Conservation (phyloP, 257 asterid genomes). For the Craterostigma plantagineum region DNA sequence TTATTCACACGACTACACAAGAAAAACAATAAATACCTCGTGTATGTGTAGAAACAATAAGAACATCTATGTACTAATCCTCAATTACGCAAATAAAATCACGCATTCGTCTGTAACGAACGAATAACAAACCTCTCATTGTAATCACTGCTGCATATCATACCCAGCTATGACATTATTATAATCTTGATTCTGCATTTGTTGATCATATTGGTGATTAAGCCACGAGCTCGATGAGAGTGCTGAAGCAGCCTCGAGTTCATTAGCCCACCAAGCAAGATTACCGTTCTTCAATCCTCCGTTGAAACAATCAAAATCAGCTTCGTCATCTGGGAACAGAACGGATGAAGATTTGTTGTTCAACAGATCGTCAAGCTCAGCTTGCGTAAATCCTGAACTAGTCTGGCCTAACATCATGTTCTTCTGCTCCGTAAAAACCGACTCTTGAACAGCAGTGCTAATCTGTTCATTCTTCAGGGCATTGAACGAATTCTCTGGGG, state of each 20-base stretch:
- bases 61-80: too few species aligned
- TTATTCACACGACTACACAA: too few species aligned
- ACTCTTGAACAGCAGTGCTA: slow-evolving; percentile 5
- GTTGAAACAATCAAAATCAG: slow-evolving; percentile 30
- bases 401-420: slow-evolving; percentile 4
- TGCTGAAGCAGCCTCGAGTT: slow-evolving; percentile 36
- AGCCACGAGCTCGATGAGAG: slow-evolving; percentile 34
- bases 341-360: slow-evolving; percentile 14
- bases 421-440: slow-evolving; percentile 7
- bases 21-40: too few species aligned
- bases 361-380: slow-evolving; percentile 38
- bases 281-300: slow-evolving; percentile 14
- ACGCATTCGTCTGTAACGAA: too few species aligned
- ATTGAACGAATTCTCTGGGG: slow-evolving; percentile 12
- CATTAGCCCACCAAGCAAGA: slow-evolving; percentile 49
- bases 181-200: too few species aligned
- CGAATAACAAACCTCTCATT: too few species aligned
- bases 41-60: too few species aligned
- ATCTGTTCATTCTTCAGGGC: slow-evolving; percentile 2
- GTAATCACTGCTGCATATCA: too few species aligned
- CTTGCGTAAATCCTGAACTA: slow-evolving; percentile 19
- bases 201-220: too few species aligned
- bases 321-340: slow-evolving; percentile 10
- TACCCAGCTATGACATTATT: too few species aligned
- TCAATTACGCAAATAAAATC: too few species aligned